Evolutionary conservation across 1,139 yeast genomes (phyloP), one percentile per base, ranked within the genome.

Genomic region (Yamadazyma dendronema): DNA sequence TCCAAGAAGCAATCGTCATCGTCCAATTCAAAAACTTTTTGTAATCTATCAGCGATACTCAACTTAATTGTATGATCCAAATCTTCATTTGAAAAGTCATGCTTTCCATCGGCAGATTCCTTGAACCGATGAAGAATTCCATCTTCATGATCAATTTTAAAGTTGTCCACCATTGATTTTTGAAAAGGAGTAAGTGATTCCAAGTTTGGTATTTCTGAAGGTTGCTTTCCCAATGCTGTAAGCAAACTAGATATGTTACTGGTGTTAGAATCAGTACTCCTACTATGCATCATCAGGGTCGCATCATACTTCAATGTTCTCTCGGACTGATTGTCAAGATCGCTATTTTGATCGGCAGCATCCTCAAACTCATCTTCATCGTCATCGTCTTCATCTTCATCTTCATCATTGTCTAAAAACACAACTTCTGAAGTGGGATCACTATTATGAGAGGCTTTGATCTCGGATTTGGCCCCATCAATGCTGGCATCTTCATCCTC

Each of bases 1-100:
- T 74, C 74, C 29, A 72, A 53, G 43, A 81, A 72, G 19, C 59
- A 56, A 44, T 82, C 89, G 31, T 71, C 70, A 23, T 69, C 73
- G 13, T 61, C 59, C 16, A 82, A 43, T 8, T 59, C 57, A 44
- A 71, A 70, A 2, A 65, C 70, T 28, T 52, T 50, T 40, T 63
- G 62, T 29, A 71, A 51, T 40, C 67, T 64, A 12, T 60, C 59
- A 2, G 76, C 75, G 16, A 68, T 60, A 38, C 50, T 50, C 5
- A 62, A 44, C 14, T 60, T 52, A 16, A 65, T 46, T 29, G 47
- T 46, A 8, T 43, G 43, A 10, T 49, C 41, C 28, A 49, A 44
- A 4, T 41, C 40, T n/a, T 43, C 47, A 10, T 42, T 44, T 1
- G 27, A n/a, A 11, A 12, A 5, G 6, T 24, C 27, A 24, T 19